Evolutionary conservation across 345 rosid species (phyloP).

Genomic region (Viola odorata): DNA sequence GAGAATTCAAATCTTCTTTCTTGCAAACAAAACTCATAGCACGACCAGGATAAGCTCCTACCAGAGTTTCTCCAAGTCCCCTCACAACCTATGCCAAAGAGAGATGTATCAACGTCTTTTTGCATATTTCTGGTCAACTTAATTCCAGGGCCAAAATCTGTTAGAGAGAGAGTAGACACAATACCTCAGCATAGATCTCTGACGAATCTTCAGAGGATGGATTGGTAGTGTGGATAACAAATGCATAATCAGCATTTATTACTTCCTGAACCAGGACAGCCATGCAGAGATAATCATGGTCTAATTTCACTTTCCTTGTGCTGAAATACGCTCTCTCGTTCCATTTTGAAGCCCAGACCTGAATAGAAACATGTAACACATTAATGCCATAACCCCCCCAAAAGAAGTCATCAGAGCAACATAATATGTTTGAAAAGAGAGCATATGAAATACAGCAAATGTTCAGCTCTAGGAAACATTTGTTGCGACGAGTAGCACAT

Average conservation of each 20-base stretch:
- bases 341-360: conserved; percentile 99
- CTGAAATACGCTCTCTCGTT: conserved; percentile 98
- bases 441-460: not conserved
- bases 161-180: not conserved
- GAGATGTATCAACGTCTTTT: conserved; percentile 7
- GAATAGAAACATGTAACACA: conserved; percentile 9
- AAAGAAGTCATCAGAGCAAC: conserved; percentile 1
- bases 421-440: not conserved
- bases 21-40: conserved; percentile 87
- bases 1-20: conserved; percentile 61
- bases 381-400: conserved; percentile 8
- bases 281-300: conserved; percentile 95
- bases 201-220: conserved; percentile 89
- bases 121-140: conserved; percentile 6
- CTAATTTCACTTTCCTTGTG: conserved; percentile 76
- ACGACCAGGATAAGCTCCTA: conserved; percentile 99
- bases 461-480: not conserved
- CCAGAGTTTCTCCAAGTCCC: conserved; percentile 97
- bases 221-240: conserved; percentile 95
- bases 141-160: not conserved
- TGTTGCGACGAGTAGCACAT: not conserved
- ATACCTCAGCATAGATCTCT: conserved; percentile 95
- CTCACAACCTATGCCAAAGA: conserved; percentile 61
- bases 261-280: conserved; percentile 98
- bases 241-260: conserved; percentile 93